Evolutionary conservation across 208 protist species (phyloP).

Genomic region (Zelonia costaricensis): DNA sequence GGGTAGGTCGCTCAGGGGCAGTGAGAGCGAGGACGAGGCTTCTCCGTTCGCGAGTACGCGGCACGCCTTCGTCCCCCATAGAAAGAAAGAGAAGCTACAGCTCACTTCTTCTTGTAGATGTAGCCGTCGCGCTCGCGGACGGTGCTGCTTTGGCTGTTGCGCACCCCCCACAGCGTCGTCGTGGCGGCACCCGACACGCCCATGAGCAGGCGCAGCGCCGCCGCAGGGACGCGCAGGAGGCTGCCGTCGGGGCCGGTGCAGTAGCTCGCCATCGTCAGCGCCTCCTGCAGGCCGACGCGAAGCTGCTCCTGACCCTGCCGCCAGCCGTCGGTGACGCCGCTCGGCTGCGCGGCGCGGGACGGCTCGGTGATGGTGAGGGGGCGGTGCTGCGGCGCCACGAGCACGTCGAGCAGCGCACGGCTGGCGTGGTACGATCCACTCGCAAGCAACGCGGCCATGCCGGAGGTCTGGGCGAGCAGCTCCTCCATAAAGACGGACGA

Average conservation of each 20-base stretch:
- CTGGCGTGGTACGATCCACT: constrained; percentile 34
- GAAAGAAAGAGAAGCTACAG: not conserved
- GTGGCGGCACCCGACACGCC: constrained; percentile 38
- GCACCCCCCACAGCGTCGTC: constrained; percentile 34
- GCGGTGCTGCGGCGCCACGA: constrained; percentile 8
- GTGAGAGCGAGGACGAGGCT: too few species aligned
- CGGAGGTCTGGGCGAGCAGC: constrained; percentile 31
- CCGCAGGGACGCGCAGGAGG: constrained; percentile 32
- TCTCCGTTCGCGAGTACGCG: too few species aligned
- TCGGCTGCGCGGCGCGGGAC: constrained; percentile 24
- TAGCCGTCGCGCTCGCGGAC: constrained; percentile 21
- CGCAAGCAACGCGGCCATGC: constrained; percentile 29
- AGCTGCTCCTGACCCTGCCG: constrained; percentile 31
- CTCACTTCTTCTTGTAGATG: constrained; percentile 37
- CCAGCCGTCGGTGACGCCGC: constrained; percentile 24
- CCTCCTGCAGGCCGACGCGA: constrained; percentile 27
- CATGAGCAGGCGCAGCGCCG: constrained; percentile 37
- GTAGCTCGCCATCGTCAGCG: constrained; percentile 28
- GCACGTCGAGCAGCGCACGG: constrained; percentile 27
- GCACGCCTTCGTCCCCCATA: too few species aligned
- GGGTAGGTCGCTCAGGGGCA: too few species aligned
- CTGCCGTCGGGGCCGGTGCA: constrained; percentile 28
- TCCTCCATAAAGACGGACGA: constrained; percentile 34
- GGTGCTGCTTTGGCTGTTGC: constrained; percentile 28
- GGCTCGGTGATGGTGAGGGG: constrained; percentile 14